phyloP scores from a whole-genome alignment of 345 rosid genomes.

The Euphorbia tirucalli region DNA sequence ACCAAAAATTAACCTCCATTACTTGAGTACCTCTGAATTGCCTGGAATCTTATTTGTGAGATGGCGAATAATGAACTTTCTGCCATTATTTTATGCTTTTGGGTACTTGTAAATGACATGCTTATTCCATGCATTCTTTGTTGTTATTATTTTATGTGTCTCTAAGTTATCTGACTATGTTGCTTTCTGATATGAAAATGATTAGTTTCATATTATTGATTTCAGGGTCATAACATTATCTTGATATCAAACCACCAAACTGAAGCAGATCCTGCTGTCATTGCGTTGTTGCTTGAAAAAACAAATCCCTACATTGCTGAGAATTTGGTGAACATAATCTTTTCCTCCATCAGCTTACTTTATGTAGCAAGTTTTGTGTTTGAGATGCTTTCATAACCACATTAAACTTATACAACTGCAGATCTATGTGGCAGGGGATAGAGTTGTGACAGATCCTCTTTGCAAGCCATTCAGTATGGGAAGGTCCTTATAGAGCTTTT shows the following conservation, averaged over 20 bases:
- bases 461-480: slow-evolving; percentile 99
- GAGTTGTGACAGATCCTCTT: slow-evolving; percentile 94
- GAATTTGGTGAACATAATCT: slow-evolving; percentile 54
- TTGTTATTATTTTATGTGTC: background rate
- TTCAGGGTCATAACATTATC: slow-evolving; percentile 86
- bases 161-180: background rate
- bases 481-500: slow-evolving; percentile 50
- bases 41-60: background rate
- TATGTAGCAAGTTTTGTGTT: slow-evolving; percentile 15
- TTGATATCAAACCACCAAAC: slow-evolving; percentile 96
- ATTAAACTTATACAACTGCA: slow-evolving; percentile 32
- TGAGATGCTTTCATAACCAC: slow-evolving; percentile 21
- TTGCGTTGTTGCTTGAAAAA: slow-evolving; percentile 80
- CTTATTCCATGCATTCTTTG: background rate
- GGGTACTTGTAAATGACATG: background rate
- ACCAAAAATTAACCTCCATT: background rate
- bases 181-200: slow-evolving; percentile 14
- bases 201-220: slow-evolving; percentile 19
- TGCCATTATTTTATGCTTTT: background rate
- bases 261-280: slow-evolving; percentile 94
- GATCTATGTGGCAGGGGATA: slow-evolving; percentile 95
- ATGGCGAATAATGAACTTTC: background rate
- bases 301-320: slow-evolving; percentile 59
- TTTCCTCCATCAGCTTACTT: slow-evolving; percentile 20
- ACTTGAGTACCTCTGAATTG: background rate